A percentile compares a stretch with the other conserved stretches of the same genome.
Evolutionary conservation across 306 rosid genomes (phyloP).

Genomic region (Pyrus betulifolia): DNA sequence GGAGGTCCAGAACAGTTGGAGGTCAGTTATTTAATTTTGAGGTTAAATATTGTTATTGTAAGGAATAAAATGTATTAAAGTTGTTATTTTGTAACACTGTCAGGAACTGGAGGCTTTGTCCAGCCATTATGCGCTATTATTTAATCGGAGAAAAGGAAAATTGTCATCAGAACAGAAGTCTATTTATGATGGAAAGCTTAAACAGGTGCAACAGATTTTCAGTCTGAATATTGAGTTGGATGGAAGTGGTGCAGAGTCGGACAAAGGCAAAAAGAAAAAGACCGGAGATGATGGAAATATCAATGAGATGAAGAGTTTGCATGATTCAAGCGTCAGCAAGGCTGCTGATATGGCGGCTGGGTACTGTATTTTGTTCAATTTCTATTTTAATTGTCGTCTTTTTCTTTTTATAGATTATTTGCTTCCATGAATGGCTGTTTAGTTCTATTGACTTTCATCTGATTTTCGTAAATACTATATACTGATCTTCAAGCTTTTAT

Average conservation of each 20-base stretch:
- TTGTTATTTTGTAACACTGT: constrained; percentile 1
- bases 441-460: background rate
- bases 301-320: constrained; percentile 75
- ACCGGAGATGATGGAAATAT: constrained; percentile 52
- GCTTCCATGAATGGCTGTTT: background rate
- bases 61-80: constrained; percentile 11
- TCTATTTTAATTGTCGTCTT: background rate
- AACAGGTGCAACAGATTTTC: constrained; percentile 80
- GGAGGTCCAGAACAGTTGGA: constrained; percentile 99
- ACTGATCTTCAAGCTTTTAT: too few species aligned
- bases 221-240: constrained; percentile 58
- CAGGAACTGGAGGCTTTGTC: constrained; percentile 95
- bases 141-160: constrained; percentile 78
- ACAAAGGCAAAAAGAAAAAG: constrained; percentile 74
- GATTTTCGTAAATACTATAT: background rate
- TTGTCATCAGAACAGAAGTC: constrained; percentile 67
- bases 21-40: constrained; percentile 40
- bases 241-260: constrained; percentile 41
- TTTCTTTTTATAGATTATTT: background rate
- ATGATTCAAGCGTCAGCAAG: constrained; percentile 79
- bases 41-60: constrained; percentile 1
- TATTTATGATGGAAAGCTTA: constrained; percentile 74
- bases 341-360: constrained; percentile 99
- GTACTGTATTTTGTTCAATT: constrained; percentile 29
- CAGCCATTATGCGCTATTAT: constrained; percentile 77